Evolutionary conservation across 225 moss, liverwort and hornwort species (phyloP).

Genomic region (Pleurozium schreberi): DNA sequence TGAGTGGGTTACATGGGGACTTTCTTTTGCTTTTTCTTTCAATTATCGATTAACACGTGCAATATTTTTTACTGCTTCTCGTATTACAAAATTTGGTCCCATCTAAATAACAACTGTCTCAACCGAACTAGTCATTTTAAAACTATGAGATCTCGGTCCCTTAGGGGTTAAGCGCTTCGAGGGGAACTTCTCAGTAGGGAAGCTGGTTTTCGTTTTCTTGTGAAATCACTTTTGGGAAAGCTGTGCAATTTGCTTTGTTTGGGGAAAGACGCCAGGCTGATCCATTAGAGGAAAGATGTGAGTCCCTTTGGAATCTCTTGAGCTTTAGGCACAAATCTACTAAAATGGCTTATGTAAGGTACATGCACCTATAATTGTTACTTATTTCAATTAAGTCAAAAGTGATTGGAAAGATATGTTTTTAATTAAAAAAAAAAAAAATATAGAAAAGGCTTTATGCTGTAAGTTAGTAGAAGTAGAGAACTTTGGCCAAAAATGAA

Average conservation of each 20-base stretch:
- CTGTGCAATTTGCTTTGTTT: background rate
- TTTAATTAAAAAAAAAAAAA: no score
- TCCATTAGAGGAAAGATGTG: background rate
- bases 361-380: background rate
- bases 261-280: background rate
- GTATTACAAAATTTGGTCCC: background rate
- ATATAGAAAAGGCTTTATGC: no score
- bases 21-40: background rate
- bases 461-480: background rate
- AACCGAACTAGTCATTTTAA: background rate
- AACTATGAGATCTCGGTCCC: background rate
- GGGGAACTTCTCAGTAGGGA: background rate
- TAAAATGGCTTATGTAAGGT: background rate
- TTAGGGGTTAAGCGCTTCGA: background rate
- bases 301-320: background rate
- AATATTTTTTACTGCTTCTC: background rate
- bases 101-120: background rate
- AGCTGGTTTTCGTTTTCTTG: background rate
- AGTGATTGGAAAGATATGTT: background rate
- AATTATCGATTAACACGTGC: background rate
- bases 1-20: background rate
- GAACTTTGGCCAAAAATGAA: background rate
- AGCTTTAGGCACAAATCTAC: background rate
- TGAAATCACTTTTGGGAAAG: background rate
- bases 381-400: no score